Conservation (phyloP, 2,329 filamentous ascomycete genomes). For the Claviceps sp. region DNA sequence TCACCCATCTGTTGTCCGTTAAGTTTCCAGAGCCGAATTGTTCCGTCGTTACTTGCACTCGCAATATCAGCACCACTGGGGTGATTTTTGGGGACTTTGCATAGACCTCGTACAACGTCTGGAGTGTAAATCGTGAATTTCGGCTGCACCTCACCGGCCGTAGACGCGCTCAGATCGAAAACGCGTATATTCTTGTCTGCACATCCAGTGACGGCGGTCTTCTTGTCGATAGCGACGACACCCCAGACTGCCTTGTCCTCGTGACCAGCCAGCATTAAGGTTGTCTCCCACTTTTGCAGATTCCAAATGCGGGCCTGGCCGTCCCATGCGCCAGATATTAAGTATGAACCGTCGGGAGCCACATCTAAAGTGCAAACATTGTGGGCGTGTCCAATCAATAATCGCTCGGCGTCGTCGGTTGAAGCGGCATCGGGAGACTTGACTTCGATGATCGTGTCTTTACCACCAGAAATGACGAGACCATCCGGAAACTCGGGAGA, state of each 20-base stretch:
- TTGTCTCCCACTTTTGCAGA: slow-evolving; percentile 71
- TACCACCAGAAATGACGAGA: slow-evolving; percentile 74
- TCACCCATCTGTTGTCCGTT: slow-evolving; percentile 64
- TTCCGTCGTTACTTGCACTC: slow-evolving; percentile 83
- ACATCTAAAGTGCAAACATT: slow-evolving; percentile 85
- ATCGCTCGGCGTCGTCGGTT: slow-evolving; percentile 67
- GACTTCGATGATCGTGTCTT: slow-evolving; percentile 87
- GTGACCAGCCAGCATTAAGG: slow-evolving; percentile 60
- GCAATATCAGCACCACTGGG: slow-evolving; percentile 82
- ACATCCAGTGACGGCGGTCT: slow-evolving; percentile 77
- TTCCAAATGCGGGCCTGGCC: slow-evolving; percentile 76
- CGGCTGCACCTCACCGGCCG: slow-evolving; percentile 39
- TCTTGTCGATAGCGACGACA: slow-evolving; percentile 70
- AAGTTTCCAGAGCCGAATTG: slow-evolving; percentile 77
- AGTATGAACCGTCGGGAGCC: slow-evolving; percentile 53
- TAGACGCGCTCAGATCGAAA: slow-evolving; percentile 55
- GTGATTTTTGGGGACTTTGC: slow-evolving; percentile 61
- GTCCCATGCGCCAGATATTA: slow-evolving; percentile 94
- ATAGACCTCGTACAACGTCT: slow-evolving; percentile 81
- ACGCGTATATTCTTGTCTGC: slow-evolving; percentile 84
- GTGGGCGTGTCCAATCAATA: slow-evolving; percentile 73
- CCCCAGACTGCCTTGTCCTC: slow-evolving; percentile 71
- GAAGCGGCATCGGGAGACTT: slow-evolving; percentile 54
- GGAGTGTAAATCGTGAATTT: slow-evolving; percentile 47
- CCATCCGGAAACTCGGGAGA: slow-evolving; percentile 59